Evolutionary conservation across 176 grass and related monocot genomes (phyloP).

Genomic region (Miscanthus lutarioriparius): DNA sequence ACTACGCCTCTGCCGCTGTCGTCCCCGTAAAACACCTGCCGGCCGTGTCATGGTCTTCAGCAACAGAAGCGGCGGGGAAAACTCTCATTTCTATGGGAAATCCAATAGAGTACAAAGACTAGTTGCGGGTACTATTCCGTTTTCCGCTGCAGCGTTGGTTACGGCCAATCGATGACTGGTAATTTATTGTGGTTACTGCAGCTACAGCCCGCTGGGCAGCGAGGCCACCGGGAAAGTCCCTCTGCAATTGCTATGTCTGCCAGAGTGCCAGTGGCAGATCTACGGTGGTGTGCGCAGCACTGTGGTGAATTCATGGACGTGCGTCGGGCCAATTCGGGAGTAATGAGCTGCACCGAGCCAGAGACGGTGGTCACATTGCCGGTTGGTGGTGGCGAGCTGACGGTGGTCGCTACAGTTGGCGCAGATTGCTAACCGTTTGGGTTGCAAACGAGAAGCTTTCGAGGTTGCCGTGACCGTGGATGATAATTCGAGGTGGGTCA

Average conservation of each 20-base stretch:
- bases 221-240: conserved; percentile 32
- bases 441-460: too few species aligned
- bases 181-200: conserved; percentile 9
- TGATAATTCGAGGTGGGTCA: background rate
- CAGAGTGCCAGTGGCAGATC: background rate
- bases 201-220: background rate
- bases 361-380: conserved; percentile 9
- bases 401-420: background rate
- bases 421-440: conserved; percentile 10
- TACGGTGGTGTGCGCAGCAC: conserved; percentile 23
- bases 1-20: background rate
- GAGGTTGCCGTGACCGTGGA: background rate
- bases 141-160: background rate
- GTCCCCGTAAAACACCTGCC: background rate
- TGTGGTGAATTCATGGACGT: conserved; percentile 42
- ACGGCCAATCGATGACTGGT: background rate
- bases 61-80: background rate
- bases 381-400: conserved; percentile 13
- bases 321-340: background rate
- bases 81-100: background rate
- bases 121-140: background rate
- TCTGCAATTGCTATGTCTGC: background rate
- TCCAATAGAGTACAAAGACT: background rate
- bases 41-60: conserved; percentile 21
- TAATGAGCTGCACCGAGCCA: background rate